Base-by-base conservation (phyloP, 345 rosid species). In the Reutealis trisperma region DNA sequence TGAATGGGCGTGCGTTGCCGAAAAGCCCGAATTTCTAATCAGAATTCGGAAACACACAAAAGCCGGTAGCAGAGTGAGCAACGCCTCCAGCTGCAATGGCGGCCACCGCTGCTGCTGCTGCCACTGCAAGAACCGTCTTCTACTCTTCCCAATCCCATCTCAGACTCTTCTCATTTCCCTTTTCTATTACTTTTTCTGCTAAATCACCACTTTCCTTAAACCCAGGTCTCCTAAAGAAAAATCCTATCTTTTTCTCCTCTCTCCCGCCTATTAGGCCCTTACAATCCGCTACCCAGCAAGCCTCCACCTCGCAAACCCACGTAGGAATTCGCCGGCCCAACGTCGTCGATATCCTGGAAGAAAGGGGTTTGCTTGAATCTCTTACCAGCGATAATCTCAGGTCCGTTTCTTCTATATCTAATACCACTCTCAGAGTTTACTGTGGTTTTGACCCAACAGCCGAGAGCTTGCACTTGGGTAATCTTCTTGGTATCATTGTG, bases 401-500 rank as follows among this genome's bases (percentile, higher is more conserved):
- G 87, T 84, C 88, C n/a, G 81, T 79, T 76, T 88, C 88, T 76
- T 83, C 92, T 59, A 75, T 80, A 32, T 70, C 86, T 81, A 49
- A 82, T 71, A 3, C 57, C 71, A 67, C 89, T 45, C 88, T 92
- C 62, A 88, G 79, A 49, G 98, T 86, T 59, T 95, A 95, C 82
- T 95, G 98, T 64, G 99, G 99, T 70, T 95, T 95, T 83, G 98
- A 95, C 84, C 99, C 99, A 2, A 95, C 98, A 1, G 98, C 96
- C 42, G 93, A 92, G 90, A 90, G 92, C 76, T 86, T 96, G 62
- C 99, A 96, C 86, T 84, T 93, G 80, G 99, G 98, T 62, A 95
- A 95, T 66, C 97, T 95, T 44, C 84, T 95, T 22, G 98, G 94
- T 49, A 87, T 95, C 80, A 90, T 95, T 77, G 98, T 93, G 5